Evolutionary conservation across 164 flowering plant genomes (phyloP), one percentile per base, ranked within the genome.

Genomic region (Paratinospora sagittata): DNA sequence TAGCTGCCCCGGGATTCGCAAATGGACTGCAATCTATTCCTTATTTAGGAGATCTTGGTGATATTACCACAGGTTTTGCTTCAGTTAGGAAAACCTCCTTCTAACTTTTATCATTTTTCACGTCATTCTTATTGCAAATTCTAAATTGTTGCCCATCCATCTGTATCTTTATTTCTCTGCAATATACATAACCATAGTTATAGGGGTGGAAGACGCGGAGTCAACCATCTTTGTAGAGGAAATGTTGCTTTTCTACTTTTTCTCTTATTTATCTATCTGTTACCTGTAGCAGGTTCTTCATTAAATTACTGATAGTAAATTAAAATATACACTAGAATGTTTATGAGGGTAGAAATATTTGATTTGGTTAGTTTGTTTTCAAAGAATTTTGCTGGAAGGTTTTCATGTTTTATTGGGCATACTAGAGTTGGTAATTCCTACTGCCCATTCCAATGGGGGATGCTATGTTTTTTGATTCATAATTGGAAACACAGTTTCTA

Each of bases 51-150:
- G 97, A 92, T 78, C 84, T 89, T 52, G 89, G 93, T 66, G 97
- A 91, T 78, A 83, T 92, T 83, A 92, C 87, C 90, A 95, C 96
- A 95, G 96, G 99, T 92, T 95, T 95, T 89, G 90, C 97, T 84
- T 95, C 99, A 84, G 99, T 95, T 87, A 95, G 96, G 90, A 89
- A 79, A 87, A 82, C 79, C 87, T 89, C 91, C 93, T 80, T 84
- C 72, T 79, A 73, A 75, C 86, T 82, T 79, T 76, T 76, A 73
- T 4, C 52, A 1, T 49, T 70, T 67, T 36, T 30, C 34, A 30
- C 4, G 4, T 30, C 66, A 68, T 74, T 75, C 47, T 68, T 63
- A 17, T 73, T 67, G 24, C 21, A 64, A 23, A 30, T 66, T 17
- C 8, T 16, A 52, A 52, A 52, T 52, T 7, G 49, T 74, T 68